Conservation (phyloP, 2,329 filamentous ascomycete genomes). For the Gremmenia infestans region DNA sequence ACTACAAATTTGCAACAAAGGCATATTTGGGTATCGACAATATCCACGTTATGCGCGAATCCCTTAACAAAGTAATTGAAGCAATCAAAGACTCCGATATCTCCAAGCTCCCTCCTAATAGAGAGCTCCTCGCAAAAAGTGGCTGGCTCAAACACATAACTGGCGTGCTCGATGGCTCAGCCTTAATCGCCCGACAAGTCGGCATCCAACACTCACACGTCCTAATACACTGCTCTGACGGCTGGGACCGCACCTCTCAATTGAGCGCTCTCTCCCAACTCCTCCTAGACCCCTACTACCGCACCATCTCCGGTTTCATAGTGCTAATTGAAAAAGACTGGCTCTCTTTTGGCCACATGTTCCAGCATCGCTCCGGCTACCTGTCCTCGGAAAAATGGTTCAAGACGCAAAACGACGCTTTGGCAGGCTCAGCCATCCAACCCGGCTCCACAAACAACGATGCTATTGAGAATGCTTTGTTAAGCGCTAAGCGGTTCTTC, state of each 20-base stretch:
- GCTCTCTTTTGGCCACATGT: constrained; percentile 97
- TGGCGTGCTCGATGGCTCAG: constrained; percentile 76
- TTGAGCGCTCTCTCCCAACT: constrained; percentile 87
- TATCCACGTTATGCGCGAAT: constrained; percentile 96
- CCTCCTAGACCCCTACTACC: constrained; percentile 91
- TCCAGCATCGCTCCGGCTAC: constrained; percentile 83
- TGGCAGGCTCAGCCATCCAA: constrained; percentile 57
- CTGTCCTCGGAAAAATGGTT: constrained; percentile 95
- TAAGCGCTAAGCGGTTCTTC: constrained; percentile 85
- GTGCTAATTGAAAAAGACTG: constrained; percentile 95
- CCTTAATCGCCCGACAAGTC: constrained; percentile 79
- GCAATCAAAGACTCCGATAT: constrained; percentile 90
- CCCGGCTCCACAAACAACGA: constrained; percentile 54
- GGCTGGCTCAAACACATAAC: constrained; percentile 88
- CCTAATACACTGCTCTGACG: constrained; percentile 95
- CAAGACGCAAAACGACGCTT: constrained; percentile 73
- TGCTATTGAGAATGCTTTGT: constrained; percentile 78
- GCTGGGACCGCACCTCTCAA: constrained; percentile 96
- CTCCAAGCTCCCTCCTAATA: constrained; percentile 73
- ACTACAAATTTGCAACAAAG: constrained; percentile 89
- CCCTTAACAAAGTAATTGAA: constrained; percentile 80
- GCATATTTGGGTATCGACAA: constrained; percentile 95
- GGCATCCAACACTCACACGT: constrained; percentile 92
- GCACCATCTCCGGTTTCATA: constrained; percentile 91
- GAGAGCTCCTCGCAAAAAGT: constrained; percentile 75